Conservation (phyloP, 352 stramenopile species). For the Globisporangium rhizosaccharum region DNA sequence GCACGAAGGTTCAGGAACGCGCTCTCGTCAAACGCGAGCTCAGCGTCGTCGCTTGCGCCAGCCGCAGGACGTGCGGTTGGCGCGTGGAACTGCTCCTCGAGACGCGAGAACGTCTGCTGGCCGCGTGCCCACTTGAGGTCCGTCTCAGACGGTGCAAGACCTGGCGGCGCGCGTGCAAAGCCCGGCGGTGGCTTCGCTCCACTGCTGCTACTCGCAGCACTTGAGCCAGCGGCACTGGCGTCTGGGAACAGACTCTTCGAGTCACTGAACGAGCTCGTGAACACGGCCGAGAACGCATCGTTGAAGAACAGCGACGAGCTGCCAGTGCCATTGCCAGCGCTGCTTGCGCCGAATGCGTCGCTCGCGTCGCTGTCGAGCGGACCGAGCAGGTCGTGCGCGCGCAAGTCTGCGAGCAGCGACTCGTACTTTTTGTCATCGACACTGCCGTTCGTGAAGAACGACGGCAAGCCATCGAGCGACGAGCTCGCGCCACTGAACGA, state of each 20-base stretch:
- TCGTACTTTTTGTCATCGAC: constrained; percentile 88
- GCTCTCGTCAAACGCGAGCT: constrained; percentile 54
- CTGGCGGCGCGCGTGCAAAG: constrained; percentile 47
- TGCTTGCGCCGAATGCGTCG: constrained; percentile 12
- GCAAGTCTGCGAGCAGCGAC: constrained; percentile 76
- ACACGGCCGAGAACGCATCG: constrained; percentile 77
- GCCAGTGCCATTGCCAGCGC: constrained; percentile 15
- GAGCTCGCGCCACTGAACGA: constrained; percentile 26
- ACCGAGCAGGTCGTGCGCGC: constrained; percentile 76
- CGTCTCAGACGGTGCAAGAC: constrained; percentile 45
- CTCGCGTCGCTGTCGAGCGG: constrained; percentile 36
- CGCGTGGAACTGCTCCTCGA: constrained; percentile 45
- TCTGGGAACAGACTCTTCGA: constrained; percentile 13
- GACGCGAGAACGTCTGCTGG: constrained; percentile 63
- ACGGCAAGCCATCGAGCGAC: constrained; percentile 44
- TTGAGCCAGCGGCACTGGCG: neutral
- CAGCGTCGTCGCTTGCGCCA: constrained; percentile 29
- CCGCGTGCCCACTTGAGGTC: constrained; percentile 79
- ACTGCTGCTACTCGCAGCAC: neutral
- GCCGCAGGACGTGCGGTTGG: constrained; percentile 4
- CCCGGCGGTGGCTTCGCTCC: constrained; percentile 38
- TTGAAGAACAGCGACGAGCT: constrained; percentile 81
- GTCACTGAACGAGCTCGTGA: constrained; percentile 77
- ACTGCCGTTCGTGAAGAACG: constrained; percentile 75
- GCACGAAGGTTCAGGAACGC: constrained; percentile 57